A percentile compares a stretch with the other conserved stretches of the same genome.
These are phyloP conservation scores for Suillus cothurnatus DNA, from an alignment of 768 basidiomycete genomes.

Conservation along the genomic window DNA sequence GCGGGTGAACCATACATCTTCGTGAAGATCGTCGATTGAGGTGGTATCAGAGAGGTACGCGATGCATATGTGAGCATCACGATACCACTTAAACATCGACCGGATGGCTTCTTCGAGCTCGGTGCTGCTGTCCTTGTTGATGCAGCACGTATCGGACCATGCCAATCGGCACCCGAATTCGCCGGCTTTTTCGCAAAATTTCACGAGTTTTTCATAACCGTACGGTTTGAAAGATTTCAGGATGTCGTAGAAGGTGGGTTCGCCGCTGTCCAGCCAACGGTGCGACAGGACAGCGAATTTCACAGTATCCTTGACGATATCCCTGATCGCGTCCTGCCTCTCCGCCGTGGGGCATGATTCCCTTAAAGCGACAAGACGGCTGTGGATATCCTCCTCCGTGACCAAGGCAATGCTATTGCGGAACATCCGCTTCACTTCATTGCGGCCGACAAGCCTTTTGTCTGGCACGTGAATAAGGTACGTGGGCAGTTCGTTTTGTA, in stretches of 20 bases:
- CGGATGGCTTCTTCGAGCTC: constrained; percentile 37
- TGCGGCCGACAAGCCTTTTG: constrained; percentile 29
- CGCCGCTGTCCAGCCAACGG: constrained; percentile 32
- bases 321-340: constrained; percentile 28
- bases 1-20: constrained; percentile 35
- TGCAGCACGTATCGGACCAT: constrained; percentile 40
- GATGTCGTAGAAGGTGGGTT: constrained; percentile 32
- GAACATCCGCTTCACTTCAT: constrained; percentile 34
- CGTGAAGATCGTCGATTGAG: constrained; percentile 26
- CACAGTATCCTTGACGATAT: constrained; percentile 24
- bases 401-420: constrained; percentile 27
- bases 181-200: constrained; percentile 28
- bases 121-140: constrained; percentile 37
- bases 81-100: constrained; percentile 38
- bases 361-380: constrained; percentile 11
- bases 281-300: constrained; percentile 34
- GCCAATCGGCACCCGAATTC: constrained; percentile 31
- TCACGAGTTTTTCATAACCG: constrained; percentile 28
- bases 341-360: constrained; percentile 24
- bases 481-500: constrained; percentile 33
- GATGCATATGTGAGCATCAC: constrained; percentile 30
- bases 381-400: constrained; percentile 26
- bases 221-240: constrained; percentile 30
- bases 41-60: constrained; percentile 35
- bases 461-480: constrained; percentile 30